Evolutionary conservation across 768 basidiomycete genomes (phyloP).

Genomic region (Russula sp.): DNA sequence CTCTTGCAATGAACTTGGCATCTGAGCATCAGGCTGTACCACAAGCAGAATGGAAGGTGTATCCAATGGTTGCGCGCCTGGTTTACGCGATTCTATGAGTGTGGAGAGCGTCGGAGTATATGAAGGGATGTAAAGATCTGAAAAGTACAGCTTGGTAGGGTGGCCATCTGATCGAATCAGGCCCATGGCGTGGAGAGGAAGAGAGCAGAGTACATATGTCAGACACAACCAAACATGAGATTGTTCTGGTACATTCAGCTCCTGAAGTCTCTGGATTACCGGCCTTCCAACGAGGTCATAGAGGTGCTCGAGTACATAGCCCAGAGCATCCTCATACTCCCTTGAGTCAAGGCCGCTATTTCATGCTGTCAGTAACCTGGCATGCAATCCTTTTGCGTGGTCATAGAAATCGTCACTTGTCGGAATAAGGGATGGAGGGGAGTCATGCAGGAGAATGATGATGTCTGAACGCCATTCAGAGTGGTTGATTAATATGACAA

Average conservation of each 20-base stretch:
- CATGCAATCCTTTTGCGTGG: too few species aligned
- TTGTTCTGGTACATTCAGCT: neutral
- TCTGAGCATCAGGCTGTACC: neutral
- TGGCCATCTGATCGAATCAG: neutral
- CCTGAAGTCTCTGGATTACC: neutral
- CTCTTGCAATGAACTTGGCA: neutral
- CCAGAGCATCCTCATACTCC: neutral
- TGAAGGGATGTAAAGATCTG: neutral
- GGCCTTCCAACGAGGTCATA: neutral
- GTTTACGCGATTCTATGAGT: neutral
- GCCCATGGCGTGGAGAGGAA: neutral
- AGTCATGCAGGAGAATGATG: too few species aligned
- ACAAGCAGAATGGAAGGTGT: neutral
- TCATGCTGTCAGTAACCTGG: too few species aligned
- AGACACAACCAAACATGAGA: neutral
- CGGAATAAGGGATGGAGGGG: too few species aligned
- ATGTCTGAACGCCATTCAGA: too few species aligned
- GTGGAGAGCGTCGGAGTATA: neutral
- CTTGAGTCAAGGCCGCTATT: neutral
- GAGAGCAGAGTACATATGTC: neutral
- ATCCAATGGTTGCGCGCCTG: conserved; percentile 25
- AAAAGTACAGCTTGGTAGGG: neutral
- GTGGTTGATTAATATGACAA: too few species aligned
- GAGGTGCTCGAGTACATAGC: neutral
- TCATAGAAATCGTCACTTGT: too few species aligned